phyloP scores from a whole-genome alignment of 352 stramenopile species.

The Phytophthora aleatoria region DNA sequence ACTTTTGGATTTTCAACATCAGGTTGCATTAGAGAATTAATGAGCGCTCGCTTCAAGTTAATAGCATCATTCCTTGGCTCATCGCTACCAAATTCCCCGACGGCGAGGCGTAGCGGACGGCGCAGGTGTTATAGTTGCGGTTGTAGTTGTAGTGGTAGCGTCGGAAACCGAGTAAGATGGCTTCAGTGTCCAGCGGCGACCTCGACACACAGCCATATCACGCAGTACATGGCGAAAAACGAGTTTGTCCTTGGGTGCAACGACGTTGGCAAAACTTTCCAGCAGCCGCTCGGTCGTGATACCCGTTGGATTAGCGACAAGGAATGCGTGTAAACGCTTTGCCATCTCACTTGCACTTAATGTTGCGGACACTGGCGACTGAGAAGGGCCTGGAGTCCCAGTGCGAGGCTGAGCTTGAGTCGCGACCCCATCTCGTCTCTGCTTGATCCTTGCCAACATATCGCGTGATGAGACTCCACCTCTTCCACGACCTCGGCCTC shows the following conservation, averaged over 20 bases:
- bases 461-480: slow-evolving; percentile 58
- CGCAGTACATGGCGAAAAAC: slow-evolving; percentile 86
- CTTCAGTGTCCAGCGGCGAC: slow-evolving; percentile 77
- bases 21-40: too few species aligned
- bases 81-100: slow-evolving; percentile 5
- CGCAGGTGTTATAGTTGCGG: background rate
- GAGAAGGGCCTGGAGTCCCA: background rate
- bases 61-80: background rate
- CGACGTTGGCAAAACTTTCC: slow-evolving; percentile 83
- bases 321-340: slow-evolving; percentile 83
- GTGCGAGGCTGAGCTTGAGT: slow-evolving; percentile 5
- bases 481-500: slow-evolving; percentile 15
- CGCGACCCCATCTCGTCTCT: slow-evolving; percentile 34
- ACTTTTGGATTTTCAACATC: too few species aligned
- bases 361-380: slow-evolving; percentile 8
- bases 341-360: slow-evolving; percentile 64
- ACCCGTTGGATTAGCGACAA: slow-evolving; percentile 52
- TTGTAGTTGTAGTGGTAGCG: background rate
- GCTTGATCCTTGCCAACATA: slow-evolving; percentile 69
- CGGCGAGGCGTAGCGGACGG: background rate
- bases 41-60: too few species aligned
- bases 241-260: slow-evolving; percentile 88
- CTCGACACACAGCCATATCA: slow-evolving; percentile 77
- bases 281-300: slow-evolving; percentile 91
- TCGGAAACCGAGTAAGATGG: slow-evolving; percentile 44